phyloP scores from a whole-genome alignment of 495 filamentous ascomycete genomes.

The Oleoguttula mirabilis region DNA sequence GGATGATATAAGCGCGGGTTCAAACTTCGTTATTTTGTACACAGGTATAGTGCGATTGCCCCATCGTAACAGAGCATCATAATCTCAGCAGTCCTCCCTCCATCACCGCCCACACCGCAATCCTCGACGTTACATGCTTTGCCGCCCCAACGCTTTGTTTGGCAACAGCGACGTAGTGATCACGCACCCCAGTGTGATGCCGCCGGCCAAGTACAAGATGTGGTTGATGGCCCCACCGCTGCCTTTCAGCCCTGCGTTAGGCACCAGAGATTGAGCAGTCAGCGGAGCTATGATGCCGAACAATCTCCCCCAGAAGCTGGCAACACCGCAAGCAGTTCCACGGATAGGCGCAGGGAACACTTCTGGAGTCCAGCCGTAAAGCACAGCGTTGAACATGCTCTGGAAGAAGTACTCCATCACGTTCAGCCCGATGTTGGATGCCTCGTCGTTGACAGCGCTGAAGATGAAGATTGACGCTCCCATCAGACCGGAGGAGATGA shows the following conservation, averaged over 20 bases:
- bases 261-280: constrained; percentile 30
- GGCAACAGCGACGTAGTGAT: constrained; percentile 32
- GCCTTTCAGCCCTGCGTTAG: constrained; percentile 8
- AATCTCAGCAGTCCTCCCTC: neutral
- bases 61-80: too few species aligned
- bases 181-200: constrained; percentile 34
- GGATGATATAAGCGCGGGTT: too few species aligned
- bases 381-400: constrained; percentile 41
- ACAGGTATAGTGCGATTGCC: too few species aligned
- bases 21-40: too few species aligned
- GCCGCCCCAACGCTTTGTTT: constrained; percentile 23
- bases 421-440: constrained; percentile 35
- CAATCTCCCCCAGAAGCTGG: constrained; percentile 38
- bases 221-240: constrained; percentile 21
- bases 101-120: neutral
- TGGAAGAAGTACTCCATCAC: constrained; percentile 41
- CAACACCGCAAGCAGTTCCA: constrained; percentile 41
- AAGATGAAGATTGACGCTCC: constrained; percentile 36
- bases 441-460: constrained; percentile 32
- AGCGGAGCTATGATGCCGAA: constrained; percentile 36
- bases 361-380: constrained; percentile 48
- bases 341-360: constrained; percentile 43
- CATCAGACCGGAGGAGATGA: constrained; percentile 37
- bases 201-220: constrained; percentile 36
- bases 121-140: constrained; percentile 16